These are phyloP conservation scores for Tagetes erecta DNA, from an alignment of 129 eudicot species.

Conservation along the genomic window DNA sequence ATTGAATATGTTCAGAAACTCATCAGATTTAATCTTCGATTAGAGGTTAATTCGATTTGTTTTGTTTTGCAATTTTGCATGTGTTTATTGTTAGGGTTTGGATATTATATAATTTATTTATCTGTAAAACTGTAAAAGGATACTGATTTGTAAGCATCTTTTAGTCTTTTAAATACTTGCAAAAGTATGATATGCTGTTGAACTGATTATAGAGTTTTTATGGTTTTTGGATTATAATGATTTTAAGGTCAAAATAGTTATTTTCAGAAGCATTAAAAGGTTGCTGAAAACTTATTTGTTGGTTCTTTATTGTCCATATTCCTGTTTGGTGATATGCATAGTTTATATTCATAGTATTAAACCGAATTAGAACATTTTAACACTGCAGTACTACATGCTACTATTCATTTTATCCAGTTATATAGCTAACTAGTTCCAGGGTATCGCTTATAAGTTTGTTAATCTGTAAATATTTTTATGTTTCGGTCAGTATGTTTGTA, in stretches of 20 bases:
- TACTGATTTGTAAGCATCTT: too few relatives aligned
- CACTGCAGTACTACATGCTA: too few relatives aligned
- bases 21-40: constrained; percentile 38
- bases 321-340: background rate
- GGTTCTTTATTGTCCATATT: constrained; percentile 13
- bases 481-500: too few relatives aligned
- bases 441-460: background rate
- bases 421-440: background rate
- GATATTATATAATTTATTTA: too few relatives aligned
- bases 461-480: too few relatives aligned
- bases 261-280: background rate
- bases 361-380: background rate
- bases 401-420: too few relatives aligned
- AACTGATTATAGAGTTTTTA: background rate
- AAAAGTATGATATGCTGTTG: background rate
- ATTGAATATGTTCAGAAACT: constrained; percentile 64
- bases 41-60: constrained; percentile 47
- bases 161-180: background rate
- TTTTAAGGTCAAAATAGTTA: background rate
- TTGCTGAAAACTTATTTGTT: constrained; percentile 7
- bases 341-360: background rate
- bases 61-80: background rate
- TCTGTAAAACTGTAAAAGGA: too few relatives aligned
- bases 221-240: background rate
- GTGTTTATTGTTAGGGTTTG: too few relatives aligned